Percentiles rank a stretch among this genome's conserved stretches.
Conservation (phyloP, 2,329 filamentous ascomycete genomes). For the Diaporthe nobilis region DNA sequence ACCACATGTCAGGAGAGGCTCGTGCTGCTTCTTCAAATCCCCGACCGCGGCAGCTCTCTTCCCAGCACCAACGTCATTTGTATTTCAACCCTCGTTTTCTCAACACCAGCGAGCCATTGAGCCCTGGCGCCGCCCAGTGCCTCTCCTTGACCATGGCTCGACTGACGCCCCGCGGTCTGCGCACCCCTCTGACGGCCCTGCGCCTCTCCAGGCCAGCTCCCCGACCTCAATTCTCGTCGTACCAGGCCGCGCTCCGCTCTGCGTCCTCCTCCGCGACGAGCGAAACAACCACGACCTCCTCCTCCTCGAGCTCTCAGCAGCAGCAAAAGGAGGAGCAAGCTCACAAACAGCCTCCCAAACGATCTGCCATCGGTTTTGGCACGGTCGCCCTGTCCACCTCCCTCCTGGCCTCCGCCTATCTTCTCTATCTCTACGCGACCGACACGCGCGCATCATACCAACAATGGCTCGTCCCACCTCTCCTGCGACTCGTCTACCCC, state of each 20-base stretch:
- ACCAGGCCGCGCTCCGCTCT: conserved; percentile 42
- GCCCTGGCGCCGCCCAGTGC: conserved; percentile 49
- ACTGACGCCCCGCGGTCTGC: conserved; percentile 48
- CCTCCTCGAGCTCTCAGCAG: background rate
- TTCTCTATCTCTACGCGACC: conserved; percentile 77
- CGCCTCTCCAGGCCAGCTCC: conserved; percentile 42
- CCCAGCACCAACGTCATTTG: background rate
- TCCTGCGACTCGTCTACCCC: conserved; percentile 75
- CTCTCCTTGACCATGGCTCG: conserved; percentile 50
- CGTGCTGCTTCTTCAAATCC: conserved; percentile 22
- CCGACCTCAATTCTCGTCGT: conserved; percentile 30
- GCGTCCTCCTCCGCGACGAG: conserved; percentile 45
- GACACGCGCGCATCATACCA: conserved; percentile 81
- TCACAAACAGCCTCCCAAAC: background rate
- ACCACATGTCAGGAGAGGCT: conserved; percentile 36
- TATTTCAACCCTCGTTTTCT: conserved; percentile 23
- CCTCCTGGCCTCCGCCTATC: conserved; percentile 58
- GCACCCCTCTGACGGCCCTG: conserved; percentile 44
- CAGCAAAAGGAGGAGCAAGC: background rate
- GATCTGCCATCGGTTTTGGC: conserved; percentile 32
- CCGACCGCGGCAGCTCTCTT: conserved; percentile 15
- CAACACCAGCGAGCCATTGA: conserved; percentile 50
- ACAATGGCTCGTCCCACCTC: conserved; percentile 75
- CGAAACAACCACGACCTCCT: conserved; percentile 47
- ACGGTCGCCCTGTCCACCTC: conserved; percentile 56